Conservation (phyloP, 192 early-diverging fungal genomes). For the Entomortierella beljakovae region DNA sequence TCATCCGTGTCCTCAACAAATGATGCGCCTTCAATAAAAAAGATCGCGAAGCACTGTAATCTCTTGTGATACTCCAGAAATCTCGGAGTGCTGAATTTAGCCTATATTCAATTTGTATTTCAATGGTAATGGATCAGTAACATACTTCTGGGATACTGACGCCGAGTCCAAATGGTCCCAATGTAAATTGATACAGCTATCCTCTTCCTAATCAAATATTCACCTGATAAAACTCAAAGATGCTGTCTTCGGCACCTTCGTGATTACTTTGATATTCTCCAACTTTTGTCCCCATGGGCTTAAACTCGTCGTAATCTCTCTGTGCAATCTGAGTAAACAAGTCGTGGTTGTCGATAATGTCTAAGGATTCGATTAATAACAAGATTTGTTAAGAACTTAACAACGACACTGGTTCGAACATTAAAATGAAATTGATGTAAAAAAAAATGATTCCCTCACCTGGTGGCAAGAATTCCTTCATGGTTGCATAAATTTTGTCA, state of each 20-base stretch:
- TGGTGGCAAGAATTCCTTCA: slow-evolving; percentile 68
- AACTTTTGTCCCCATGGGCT: slow-evolving; percentile 83
- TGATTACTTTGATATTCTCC: slow-evolving; percentile 71
- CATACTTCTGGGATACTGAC: too few relatives aligned
- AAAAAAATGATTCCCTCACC: slow-evolving; percentile 7
- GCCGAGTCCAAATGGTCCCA: too few relatives aligned
- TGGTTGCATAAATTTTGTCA: slow-evolving; percentile 71
- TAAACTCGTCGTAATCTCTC: slow-evolving; percentile 72
- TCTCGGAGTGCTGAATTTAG: slow-evolving; percentile 70
- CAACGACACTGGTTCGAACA: too few relatives aligned
- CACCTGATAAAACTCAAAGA: slow-evolving; percentile 81
- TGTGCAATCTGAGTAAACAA: slow-evolving; percentile 74
- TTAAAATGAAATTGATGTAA: slow-evolving; percentile 4
- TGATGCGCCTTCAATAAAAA: slow-evolving; percentile 91
- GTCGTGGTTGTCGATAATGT: slow-evolving; percentile 66
- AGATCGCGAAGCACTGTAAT: slow-evolving; percentile 83
- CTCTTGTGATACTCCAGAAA: slow-evolving; percentile 84
- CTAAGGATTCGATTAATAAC: slow-evolving; percentile 19
- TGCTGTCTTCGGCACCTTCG: slow-evolving; percentile 45
- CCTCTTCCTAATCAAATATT: neutral
- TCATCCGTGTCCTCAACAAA: slow-evolving; percentile 88
- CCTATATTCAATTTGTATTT: slow-evolving; percentile 36
- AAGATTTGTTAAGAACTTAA: too few relatives aligned
- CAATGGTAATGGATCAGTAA: slow-evolving; percentile 2
- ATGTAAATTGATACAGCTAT: too few relatives aligned